Conservation (phyloP, 768 basidiomycete species). For the Trametes villosa region DNA sequence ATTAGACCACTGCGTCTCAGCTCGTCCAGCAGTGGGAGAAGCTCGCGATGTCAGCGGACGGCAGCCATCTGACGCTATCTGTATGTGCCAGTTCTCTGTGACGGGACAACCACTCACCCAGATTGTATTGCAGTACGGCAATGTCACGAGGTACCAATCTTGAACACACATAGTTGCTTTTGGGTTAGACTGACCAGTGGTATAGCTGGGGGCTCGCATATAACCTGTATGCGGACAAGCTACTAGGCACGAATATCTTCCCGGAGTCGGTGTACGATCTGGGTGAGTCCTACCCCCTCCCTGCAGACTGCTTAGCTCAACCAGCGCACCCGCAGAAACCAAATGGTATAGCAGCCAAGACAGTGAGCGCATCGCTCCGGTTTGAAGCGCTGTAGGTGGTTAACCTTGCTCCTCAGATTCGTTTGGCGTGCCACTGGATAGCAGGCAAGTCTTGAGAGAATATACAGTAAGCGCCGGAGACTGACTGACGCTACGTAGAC, state of each 20-base stretch:
- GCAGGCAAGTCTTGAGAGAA: conserved; percentile 34
- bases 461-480: too few relatives aligned
- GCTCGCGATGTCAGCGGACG: conserved; percentile 53
- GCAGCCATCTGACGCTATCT: conserved; percentile 56
- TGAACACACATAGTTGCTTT: background rate
- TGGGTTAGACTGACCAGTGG: background rate
- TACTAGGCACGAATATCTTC: conserved; percentile 42
- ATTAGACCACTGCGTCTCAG: conserved; percentile 55
- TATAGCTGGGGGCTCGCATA: conserved; percentile 40
- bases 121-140: conserved; percentile 47
- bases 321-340: conserved; percentile 31
- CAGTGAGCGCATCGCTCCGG: conserved; percentile 17
- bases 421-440: conserved; percentile 44
- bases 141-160: conserved; percentile 48
- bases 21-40: conserved; percentile 59
- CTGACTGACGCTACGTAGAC: too few relatives aligned
- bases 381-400: too few relatives aligned
- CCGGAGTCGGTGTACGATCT: conserved; percentile 39
- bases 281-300: conserved; percentile 30
- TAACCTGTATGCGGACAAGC: conserved; percentile 47
- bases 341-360: conserved; percentile 40
- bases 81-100: conserved; percentile 35
- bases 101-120: conserved; percentile 30
- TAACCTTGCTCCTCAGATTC: conserved; percentile 15
- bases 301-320: background rate